Evolutionary conservation across 352 stramenopile species (phyloP).

Genomic region (Globisporangium splendens): DNA sequence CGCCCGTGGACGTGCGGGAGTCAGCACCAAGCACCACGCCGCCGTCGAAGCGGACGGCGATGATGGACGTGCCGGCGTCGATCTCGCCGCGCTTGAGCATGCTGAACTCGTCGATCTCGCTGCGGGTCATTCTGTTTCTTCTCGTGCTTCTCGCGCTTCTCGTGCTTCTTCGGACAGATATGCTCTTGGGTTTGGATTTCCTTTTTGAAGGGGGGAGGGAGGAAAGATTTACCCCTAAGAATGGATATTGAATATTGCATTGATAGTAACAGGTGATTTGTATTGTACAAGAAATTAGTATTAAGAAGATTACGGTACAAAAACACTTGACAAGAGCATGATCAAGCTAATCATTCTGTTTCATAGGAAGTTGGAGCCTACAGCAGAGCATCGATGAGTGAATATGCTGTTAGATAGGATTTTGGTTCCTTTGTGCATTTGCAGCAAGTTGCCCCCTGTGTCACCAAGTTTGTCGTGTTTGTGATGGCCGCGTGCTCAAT

Average conservation of each 20-base stretch:
- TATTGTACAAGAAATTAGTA: not conserved
- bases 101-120: slow-evolving; percentile 47
- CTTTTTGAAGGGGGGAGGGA: not conserved
- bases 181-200: not conserved
- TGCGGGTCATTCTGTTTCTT: slow-evolving; percentile 16
- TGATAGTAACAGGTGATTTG: not conserved
- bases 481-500: no score
- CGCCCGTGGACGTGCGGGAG: slow-evolving; percentile 91
- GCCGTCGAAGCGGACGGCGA: slow-evolving; percentile 94
- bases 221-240: not conserved
- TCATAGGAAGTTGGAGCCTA: no score
- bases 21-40: slow-evolving; percentile 97
- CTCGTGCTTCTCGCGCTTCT: not conserved
- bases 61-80: slow-evolving; percentile 97
- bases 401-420: no score
- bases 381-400: no score
- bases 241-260: not conserved
- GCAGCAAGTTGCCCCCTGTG: no score
- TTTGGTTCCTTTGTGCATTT: no score
- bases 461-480: no score
- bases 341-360: no score
- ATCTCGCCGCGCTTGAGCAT: slow-evolving; percentile 91
- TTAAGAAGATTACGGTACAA: no score
- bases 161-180: not conserved
- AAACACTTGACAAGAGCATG: no score